A percentile compares a stretch with the other conserved stretches of the same genome.
Conservation (phyloP, 1,284 basidiomycete genomes). For the Rhodotorula sp. region DNA sequence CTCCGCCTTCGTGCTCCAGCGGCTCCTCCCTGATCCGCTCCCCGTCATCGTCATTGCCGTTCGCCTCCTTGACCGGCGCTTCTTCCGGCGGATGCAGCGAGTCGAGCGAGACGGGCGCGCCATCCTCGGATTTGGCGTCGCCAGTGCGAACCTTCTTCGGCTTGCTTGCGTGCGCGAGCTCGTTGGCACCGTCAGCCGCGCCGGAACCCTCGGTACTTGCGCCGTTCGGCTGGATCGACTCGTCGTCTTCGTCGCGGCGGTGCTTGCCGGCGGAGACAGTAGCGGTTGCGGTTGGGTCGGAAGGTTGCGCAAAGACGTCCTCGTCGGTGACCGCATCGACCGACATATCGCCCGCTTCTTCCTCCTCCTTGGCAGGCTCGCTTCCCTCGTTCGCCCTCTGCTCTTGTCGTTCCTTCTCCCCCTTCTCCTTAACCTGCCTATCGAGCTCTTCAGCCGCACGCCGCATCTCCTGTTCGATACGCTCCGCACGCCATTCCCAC, state of each 20-base stretch:
- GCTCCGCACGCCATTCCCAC: slow-evolving; percentile 52
- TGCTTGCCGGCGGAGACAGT: slow-evolving; percentile 4
- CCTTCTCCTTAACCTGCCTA: slow-evolving; percentile 22
- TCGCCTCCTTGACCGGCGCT: neutral
- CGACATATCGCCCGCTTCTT: slow-evolving; percentile 29
- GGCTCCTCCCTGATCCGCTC: slow-evolving; percentile 8
- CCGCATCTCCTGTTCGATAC: slow-evolving; percentile 56
- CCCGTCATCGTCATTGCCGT: slow-evolving; percentile 9
- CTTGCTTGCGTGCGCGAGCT: slow-evolving; percentile 56
- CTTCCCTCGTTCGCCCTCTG: neutral
- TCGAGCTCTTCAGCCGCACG: slow-evolving; percentile 22
- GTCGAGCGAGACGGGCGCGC: slow-evolving; percentile 48
- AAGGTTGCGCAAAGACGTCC: neutral
- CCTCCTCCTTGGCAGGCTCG: neutral
- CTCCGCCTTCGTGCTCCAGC: slow-evolving; percentile 46
- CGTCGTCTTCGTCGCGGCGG: slow-evolving; percentile 25
- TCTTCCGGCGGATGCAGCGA: neutral
- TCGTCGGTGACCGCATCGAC: slow-evolving; percentile 15
- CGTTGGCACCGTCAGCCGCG: neutral
- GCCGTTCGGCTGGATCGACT: slow-evolving; percentile 1
- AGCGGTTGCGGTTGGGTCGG: neutral
- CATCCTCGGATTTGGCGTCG: slow-evolving; percentile 51
- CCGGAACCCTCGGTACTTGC: neutral
- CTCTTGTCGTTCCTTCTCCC: neutral
- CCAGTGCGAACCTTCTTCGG: slow-evolving; percentile 54